Base-by-base conservation (phyloP, 345 rosid genomes). In the Isatis tinctoria region DNA sequence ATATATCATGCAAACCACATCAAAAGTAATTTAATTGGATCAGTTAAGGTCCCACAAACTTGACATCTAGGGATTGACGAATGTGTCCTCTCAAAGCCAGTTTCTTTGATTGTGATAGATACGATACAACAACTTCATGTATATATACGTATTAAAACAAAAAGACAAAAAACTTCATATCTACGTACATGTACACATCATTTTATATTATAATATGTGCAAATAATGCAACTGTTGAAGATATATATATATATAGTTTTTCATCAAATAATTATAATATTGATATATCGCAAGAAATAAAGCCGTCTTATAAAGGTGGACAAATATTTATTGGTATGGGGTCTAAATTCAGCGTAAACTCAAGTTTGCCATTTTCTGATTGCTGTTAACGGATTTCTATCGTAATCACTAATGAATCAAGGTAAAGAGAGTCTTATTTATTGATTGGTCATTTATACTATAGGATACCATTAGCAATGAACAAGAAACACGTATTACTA, bases 21-120 rank as follows among this genome's bases (percentile, higher is more conserved):
- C 2, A 49, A 49, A 65, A 66, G 30, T 20, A 74, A 74, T 49
- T 66, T 20, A 74, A 74, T 49, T 66, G 27, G 37, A 75, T 60
- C 5, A 18, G 33, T 56, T 26, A 56, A 41, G 20, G 24, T 3
- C 56, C 44, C 44, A 66, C 43, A 28, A 27, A 45, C 59, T 37
- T 33, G 3, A 58, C 40, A 60, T 64, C 69, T 65, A 16, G 24
- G 65, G 66, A 81, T 76, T 76, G 68, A 81, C 75, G 68, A 76
- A 14, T 63, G 20, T 70, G 65, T 70, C 81, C 77, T 58, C 44
- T 59, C 73, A 47, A 67, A 74, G 61, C 67, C 60, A 74, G 61
- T 60, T 58, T 74, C 60, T 69, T 28, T 81, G 82, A 86, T 83
- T 79, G 64, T 28, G 77, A 73, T 53, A 70, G 65, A 49, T 78